phyloP scores from a whole-genome alignment of 169 alveolate species.

The Ichthyophthirius multifiliis region DNA sequence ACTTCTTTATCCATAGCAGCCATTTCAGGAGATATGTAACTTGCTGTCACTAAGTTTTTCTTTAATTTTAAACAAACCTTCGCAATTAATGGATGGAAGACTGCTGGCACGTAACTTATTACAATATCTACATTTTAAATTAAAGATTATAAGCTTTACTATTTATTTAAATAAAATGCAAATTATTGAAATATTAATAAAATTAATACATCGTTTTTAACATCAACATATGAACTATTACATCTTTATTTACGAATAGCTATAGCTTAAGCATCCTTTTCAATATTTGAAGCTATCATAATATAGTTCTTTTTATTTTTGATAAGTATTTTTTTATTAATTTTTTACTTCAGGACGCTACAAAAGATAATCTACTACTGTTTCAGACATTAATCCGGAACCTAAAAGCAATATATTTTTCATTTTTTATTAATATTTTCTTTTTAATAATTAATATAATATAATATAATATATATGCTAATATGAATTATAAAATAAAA shows the following conservation, averaged over 20 bases:
- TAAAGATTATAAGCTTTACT: conserved; percentile 13
- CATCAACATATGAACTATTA: conserved; percentile 23
- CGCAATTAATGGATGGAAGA: conserved; percentile 44
- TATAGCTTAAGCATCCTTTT: conserved; percentile 33
- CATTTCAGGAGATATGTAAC: conserved; percentile 60
- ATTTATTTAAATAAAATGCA: not conserved
- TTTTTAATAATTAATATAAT: too few relatives aligned
- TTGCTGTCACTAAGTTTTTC: conserved; percentile 52
- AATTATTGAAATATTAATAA: not conserved
- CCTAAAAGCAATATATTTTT: conserved; percentile 50
- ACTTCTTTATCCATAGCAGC: conserved; percentile 46
- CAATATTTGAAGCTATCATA: conserved; percentile 35
- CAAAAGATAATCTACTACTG: conserved; percentile 45
- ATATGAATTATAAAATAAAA: too few relatives aligned
- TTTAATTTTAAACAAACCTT: conserved; percentile 50
- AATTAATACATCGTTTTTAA: not conserved
- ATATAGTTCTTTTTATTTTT: conserved; percentile 12
- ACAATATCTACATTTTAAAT: conserved; percentile 41
- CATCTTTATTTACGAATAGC: conserved; percentile 28
- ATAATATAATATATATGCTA: too few relatives aligned
- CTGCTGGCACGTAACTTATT: conserved; percentile 67
- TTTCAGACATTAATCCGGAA: conserved; percentile 60
- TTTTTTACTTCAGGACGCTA: conserved; percentile 32
- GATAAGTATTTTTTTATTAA: not conserved
- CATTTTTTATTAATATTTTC: too few relatives aligned